Conservation (phyloP, 2,329 filamentous ascomycete species). For the Diaporthe helianthi region DNA sequence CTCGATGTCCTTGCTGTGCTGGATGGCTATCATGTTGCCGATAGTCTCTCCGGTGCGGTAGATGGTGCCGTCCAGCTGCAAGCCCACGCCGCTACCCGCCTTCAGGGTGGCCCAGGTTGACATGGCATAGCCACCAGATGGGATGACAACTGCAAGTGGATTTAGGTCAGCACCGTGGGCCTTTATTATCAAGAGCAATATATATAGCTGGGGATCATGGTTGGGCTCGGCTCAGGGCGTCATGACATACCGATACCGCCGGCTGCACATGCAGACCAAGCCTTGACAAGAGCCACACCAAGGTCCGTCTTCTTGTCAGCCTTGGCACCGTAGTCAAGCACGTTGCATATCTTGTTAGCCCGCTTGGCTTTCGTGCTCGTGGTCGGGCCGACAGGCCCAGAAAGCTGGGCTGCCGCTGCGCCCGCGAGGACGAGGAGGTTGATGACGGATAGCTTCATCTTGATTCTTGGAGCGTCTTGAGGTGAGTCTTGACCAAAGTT, state of each 20-base stretch:
- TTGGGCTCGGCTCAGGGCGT: too few relatives aligned
- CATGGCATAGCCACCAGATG: conserved; percentile 54
- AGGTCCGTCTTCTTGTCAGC: conserved; percentile 49
- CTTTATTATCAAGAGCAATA: neutral
- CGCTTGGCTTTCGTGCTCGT: conserved; percentile 41
- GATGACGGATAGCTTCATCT: neutral
- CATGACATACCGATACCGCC: conserved; percentile 46
- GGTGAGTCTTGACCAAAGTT: neutral
- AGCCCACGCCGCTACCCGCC: conserved; percentile 52
- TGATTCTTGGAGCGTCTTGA: neutral
- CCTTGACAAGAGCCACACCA: conserved; percentile 37
- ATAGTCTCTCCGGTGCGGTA: conserved; percentile 39
- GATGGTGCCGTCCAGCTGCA: conserved; percentile 54
- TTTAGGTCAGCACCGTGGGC: neutral
- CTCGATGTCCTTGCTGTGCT: conserved; percentile 51
- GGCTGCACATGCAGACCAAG: conserved; percentile 48
- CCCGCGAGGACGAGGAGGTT: neutral
- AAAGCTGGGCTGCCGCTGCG: conserved; percentile 37
- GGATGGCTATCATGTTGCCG: conserved; percentile 41
- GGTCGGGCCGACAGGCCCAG: conserved; percentile 40
- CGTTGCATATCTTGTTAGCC: conserved; percentile 51
- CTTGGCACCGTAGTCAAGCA: conserved; percentile 56
- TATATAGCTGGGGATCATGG: neutral
- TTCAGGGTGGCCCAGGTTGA: conserved; percentile 53
- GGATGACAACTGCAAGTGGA: conserved; percentile 52